These are phyloP conservation scores for Amanita rubescens DNA, from an alignment of 768 basidiomycete species.

Conservation along the genomic window DNA sequence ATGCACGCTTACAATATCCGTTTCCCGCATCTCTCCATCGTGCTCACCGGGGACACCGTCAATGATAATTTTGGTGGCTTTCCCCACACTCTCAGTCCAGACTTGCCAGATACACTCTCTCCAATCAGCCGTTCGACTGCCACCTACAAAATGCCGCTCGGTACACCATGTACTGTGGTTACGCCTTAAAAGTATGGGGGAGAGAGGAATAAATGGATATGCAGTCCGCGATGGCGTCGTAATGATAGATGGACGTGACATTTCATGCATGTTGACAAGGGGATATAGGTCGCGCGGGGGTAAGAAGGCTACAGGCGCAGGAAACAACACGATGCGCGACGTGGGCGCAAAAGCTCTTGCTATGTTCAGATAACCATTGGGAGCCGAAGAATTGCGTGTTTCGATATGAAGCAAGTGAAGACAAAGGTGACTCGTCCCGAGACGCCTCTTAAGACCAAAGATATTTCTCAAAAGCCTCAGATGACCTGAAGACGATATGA, in stretches of 20 bases:
- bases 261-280: constrained; percentile 5
- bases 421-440: constrained; percentile 23
- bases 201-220: constrained; percentile 32
- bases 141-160: constrained; percentile 42
- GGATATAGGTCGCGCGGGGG: constrained; percentile 13
- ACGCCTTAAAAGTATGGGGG: constrained; percentile 38
- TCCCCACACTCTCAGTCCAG: constrained; percentile 47
- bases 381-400: constrained; percentile 26
- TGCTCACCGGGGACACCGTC: background rate
- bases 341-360: constrained; percentile 54
- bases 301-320: constrained; percentile 29
- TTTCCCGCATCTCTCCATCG: background rate
- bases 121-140: constrained; percentile 48
- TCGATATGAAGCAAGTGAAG: constrained; percentile 41
- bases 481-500: constrained; percentile 18
- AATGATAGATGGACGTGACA: constrained; percentile 10
- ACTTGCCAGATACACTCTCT: constrained; percentile 61
- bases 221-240: constrained; percentile 21
- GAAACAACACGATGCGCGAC: constrained; percentile 41
- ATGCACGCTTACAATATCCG: background rate
- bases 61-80: constrained; percentile 2
- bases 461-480: constrained; percentile 20
- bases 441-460: constrained; percentile 16
- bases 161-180: constrained; percentile 54
- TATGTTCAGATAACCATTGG: constrained; percentile 54